phyloP scores from a whole-genome alignment of 83 land plant species.

The Thuja plicata region DNA sequence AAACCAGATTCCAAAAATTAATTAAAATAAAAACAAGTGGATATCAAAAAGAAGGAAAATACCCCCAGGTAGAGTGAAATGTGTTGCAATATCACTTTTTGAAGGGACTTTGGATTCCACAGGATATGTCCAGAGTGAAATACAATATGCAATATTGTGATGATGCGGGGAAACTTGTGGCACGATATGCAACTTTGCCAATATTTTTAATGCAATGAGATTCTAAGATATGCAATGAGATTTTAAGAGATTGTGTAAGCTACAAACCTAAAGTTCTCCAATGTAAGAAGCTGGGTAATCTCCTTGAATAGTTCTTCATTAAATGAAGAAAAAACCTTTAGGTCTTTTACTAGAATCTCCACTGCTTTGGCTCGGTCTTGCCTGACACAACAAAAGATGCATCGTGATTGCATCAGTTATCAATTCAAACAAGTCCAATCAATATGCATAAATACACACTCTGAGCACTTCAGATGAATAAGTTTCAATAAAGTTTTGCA shows the following conservation, averaged over 20 bases:
- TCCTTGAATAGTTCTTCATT: conserved; percentile 91
- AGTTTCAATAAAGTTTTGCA: neutral
- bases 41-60: neutral
- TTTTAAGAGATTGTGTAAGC: neutral
- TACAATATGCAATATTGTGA: neutral
- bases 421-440: neutral
- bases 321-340: conserved; percentile 82
- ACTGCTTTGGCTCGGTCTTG: conserved; percentile 79
- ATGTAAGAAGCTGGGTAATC: conserved; percentile 85
- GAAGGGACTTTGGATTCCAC: neutral
- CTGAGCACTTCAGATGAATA: neutral
- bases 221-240: neutral
- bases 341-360: conserved; percentile 80
- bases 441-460: neutral
- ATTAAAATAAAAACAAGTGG: neutral
- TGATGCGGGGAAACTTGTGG: neutral
- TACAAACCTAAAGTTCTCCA: conserved; percentile 80
- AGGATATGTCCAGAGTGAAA: neutral
- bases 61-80: neutral
- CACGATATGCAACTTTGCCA: neutral
- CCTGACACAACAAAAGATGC: conserved; percentile 35
- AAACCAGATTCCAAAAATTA: conserved; percentile 6
- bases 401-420: neutral
- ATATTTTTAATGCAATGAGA: neutral
- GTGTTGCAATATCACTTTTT: neutral